Conservation (phyloP, 257 asterid species). For the Pogostemon cablin region DNA sequence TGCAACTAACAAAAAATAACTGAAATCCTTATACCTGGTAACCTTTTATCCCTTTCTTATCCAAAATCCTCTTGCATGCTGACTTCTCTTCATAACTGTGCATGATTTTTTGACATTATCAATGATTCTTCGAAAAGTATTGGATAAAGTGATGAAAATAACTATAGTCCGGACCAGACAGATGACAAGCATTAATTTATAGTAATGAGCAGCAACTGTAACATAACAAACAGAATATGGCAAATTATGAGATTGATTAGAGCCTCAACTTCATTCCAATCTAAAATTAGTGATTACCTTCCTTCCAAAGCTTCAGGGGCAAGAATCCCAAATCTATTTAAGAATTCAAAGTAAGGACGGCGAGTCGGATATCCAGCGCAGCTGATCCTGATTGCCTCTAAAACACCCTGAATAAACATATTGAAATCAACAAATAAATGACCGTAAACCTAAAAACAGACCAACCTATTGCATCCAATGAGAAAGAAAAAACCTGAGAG, state of each 20-base stretch:
- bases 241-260: conserved; percentile 24
- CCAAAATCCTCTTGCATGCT: conserved; percentile 83
- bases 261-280: conserved; percentile 30
- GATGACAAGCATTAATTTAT: conserved; percentile 14
- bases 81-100: conserved; percentile 84
- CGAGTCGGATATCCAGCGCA: conserved; percentile 99
- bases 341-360: conserved; percentile 90
- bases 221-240: conserved; percentile 23
- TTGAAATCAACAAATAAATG: conserved; percentile 27
- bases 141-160: conserved; percentile 9
- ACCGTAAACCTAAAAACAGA: conserved; percentile 5
- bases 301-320: conserved; percentile 88
- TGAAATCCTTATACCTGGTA: conserved; percentile 66
- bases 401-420: conserved; percentile 75
- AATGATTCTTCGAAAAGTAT: conserved; percentile 33
- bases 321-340: conserved; percentile 93
- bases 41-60: conserved; percentile 84
- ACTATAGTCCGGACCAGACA: conserved; percentile 22
- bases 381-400: conserved; percentile 97
- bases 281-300: conserved; percentile 50
- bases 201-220: conserved; percentile 13
- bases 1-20: conserved; percentile 10
- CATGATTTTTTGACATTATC: conserved; percentile 33
- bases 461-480: conserved; percentile 39
- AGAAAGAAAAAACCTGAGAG: conserved; percentile 26